Conservation (phyloP, 78 protist species). For the Dictyostelium firmibasis region DNA sequence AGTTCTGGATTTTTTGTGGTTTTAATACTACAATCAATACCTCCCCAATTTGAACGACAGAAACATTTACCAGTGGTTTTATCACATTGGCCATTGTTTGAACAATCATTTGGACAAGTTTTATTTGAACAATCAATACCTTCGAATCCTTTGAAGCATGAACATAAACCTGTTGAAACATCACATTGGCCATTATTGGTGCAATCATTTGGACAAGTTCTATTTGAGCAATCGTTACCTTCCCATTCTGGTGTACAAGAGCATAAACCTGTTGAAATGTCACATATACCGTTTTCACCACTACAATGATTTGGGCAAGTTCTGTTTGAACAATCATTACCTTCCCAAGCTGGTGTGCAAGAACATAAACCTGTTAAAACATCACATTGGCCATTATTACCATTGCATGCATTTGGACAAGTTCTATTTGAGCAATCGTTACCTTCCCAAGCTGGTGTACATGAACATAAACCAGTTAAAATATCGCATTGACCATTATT, state of each 20-base stretch:
- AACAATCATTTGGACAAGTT: slow-evolving; percentile 1
- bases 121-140: background rate
- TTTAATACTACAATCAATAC: background rate
- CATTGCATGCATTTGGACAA: background rate
- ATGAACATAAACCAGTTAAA: background rate
- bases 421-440: background rate
- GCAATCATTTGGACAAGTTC: slow-evolving; percentile 2
- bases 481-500: background rate
- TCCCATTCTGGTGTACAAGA: background rate
- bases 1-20: background rate
- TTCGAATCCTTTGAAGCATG: background rate
- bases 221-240: background rate
- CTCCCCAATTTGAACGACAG: background rate
- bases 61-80: slow-evolving; percentile 10
- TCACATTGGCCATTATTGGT: background rate
- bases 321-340: background rate
- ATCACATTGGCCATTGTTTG: background rate
- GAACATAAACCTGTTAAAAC: background rate
- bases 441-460: background rate
- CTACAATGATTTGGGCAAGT: background rate
- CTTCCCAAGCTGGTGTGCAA: background rate
- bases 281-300: slow-evolving; percentile 11
- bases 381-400: background rate
- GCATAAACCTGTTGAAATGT: background rate
- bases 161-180: background rate